Base-by-base conservation (phyloP, 116 monocot species). In the Zostera marina region DNA sequence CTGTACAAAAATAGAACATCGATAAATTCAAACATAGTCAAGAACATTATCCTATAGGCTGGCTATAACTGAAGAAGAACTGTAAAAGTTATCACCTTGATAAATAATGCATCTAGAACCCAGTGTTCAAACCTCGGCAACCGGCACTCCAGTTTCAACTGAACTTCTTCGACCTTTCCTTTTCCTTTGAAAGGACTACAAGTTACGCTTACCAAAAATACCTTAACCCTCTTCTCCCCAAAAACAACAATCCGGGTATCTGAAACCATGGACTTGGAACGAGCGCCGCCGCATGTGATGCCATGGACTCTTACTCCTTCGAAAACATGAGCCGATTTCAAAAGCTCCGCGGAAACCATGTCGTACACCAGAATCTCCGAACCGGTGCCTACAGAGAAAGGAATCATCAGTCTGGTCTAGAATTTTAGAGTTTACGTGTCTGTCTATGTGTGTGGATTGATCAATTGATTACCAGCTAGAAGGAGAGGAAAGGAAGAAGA, bases 91-190 rank as follows among this genome's bases (percentile, higher is more conserved):
- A 3, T 12, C 47, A 77, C 83, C 75, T 74, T 64, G 59, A 85
- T 51, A 61, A 85, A 96, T 23, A 75, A 63, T 0, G 66, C 74
- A 44, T 88, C 85, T 14, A 96, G 64, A 44, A 96, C 84, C 96
- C 96, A 96, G 54, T 96, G 96, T 60, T 96, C 82, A 59, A 96
- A 96, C 40, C 74, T 58, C 8, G 80, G 82, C 59, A 94, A 62
- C 47, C 57, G 17, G 17, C 24, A 44, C 10, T 61, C 66, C 52
- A 81, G 41, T 42, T 82, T 85, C 60, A 82, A n/a, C 22, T 54
- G 14, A 42, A 78, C 60, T 11, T 17, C 39, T 10, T 32, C 44
- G 4, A 17, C 65, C 21, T 63, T 60, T 23, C 26, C 20, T 17
- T 2, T 66, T 3, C 53, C 68, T 9, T 69, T 10, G 2, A 48